These are phyloP conservation scores for Phaffomyces antillensis DNA, from an alignment of 805 yeast genomes.

Conservation along the genomic window DNA sequence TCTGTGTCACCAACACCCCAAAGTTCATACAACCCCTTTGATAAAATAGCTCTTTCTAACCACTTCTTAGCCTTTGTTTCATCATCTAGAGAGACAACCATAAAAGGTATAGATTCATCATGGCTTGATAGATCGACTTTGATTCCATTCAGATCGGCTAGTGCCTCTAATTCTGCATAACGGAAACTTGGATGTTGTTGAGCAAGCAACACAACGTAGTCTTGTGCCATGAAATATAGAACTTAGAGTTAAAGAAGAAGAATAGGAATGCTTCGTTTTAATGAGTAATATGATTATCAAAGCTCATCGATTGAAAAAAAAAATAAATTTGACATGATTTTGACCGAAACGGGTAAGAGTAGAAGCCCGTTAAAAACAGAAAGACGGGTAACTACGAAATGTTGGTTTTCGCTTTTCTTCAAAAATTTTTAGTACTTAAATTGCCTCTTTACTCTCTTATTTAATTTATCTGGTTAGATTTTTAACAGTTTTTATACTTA, in stretches of 20 bases:
- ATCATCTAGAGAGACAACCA: conserved; percentile 55
- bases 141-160: conserved; percentile 60
- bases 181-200: conserved; percentile 79
- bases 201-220: conserved; percentile 76
- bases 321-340: background rate
- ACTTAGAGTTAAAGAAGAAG: background rate
- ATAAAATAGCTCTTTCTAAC: conserved; percentile 60
- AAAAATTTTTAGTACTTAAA: no score
- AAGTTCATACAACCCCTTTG: conserved; percentile 72
- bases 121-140: conserved; percentile 53
- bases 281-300: background rate
- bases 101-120: conserved; percentile 57
- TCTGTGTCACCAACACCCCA: conserved; percentile 67
- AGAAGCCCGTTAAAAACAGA: background rate
- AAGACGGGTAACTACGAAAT: background rate
- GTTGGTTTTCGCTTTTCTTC: no score
- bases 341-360: background rate
- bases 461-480: no score
- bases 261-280: background rate
- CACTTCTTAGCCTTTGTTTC: conserved; percentile 63
- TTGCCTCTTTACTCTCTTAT: no score
- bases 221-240: conserved; percentile 33
- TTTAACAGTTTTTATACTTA: background rate
- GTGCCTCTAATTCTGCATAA: conserved; percentile 72
- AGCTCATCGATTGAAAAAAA: conserved; percentile 1